Evolutionary conservation across 345 rosid genomes (phyloP).

Genomic region (Bruguiera parviflora): DNA sequence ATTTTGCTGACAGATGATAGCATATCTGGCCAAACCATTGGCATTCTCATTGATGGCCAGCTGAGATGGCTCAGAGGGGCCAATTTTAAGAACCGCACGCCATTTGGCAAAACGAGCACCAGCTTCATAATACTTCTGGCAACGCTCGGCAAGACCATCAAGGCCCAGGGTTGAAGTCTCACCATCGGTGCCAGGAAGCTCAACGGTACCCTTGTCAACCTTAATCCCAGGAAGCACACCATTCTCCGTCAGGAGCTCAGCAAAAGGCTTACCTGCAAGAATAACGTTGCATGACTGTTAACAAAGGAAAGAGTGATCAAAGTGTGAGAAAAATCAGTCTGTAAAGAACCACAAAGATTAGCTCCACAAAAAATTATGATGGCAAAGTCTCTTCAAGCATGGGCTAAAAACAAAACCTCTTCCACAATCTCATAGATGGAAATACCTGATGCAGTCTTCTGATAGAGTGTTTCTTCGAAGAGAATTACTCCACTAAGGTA

Average conservation of each 20-base stretch:
- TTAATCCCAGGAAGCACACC: constrained; percentile 94
- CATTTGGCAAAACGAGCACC: constrained; percentile 97
- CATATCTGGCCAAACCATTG: constrained; percentile 81
- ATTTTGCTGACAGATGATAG: constrained; percentile 87
- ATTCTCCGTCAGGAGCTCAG: constrained; percentile 65
- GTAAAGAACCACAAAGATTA: neutral
- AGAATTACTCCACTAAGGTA: constrained; percentile 82
- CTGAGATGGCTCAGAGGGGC: constrained; percentile 72
- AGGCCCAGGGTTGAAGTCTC: constrained; percentile 95
- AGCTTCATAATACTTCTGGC: constrained; percentile 78
- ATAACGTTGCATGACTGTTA: neutral
- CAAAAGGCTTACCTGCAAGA: constrained; percentile 65
- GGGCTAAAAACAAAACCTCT: neutral
- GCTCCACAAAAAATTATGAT: no score
- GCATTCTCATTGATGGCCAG: constrained; percentile 85
- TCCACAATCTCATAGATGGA: neutral
- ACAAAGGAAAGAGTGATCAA: neutral
- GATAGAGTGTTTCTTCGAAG: constrained; percentile 90
- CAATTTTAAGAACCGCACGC: constrained; percentile 92
- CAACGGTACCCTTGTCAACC: constrained; percentile 89
- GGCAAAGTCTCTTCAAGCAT: neutral
- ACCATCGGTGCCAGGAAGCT: constrained; percentile 78
- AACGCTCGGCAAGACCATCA: constrained; percentile 84
- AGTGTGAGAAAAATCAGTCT: neutral
- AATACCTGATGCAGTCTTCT: constrained; percentile 66